Evolutionary conservation across 257 asterid genomes (phyloP).

Genomic region (Lantana camara): DNA sequence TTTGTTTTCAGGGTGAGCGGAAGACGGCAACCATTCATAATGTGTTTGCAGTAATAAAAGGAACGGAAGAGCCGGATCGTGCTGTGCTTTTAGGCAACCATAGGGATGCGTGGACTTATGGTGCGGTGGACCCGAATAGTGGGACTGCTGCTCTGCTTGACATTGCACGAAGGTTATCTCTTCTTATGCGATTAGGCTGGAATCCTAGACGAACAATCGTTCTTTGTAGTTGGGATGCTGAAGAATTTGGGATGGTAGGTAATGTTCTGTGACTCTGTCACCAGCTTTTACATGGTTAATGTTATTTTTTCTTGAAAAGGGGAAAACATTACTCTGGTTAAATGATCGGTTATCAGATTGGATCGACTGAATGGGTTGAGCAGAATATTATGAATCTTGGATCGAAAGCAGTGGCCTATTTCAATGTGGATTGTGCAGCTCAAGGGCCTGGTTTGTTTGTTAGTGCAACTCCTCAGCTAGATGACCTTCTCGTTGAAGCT

Average conservation of each 20-base stretch:
- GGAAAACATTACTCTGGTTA: background rate
- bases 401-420: constrained; percentile 78
- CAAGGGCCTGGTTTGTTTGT: constrained; percentile 94
- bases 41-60: constrained; percentile 71
- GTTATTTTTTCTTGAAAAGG: too few species aligned
- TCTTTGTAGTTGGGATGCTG: constrained; percentile 98
- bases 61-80: constrained; percentile 85
- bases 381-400: constrained; percentile 79
- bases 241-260: constrained; percentile 99
- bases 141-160: constrained; percentile 96
- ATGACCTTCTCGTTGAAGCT: constrained; percentile 75
- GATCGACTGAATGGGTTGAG: constrained; percentile 98
- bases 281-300: background rate
- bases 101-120: constrained; percentile 99
- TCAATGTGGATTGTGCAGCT: constrained; percentile 94
- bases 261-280: constrained; percentile 40
- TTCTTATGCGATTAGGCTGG: constrained; percentile 81
- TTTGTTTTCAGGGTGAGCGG: constrained; percentile 67
- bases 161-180: constrained; percentile 78
- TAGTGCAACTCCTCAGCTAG: constrained; percentile 93
- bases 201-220: constrained; percentile 81
- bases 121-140: constrained; percentile 97
- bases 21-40: constrained; percentile 66
- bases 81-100: constrained; percentile 83
- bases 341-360: constrained; percentile 58